Evolutionary conservation across 2,329 filamentous ascomycete genomes (phyloP).

Genomic region (Alternaria sp.): DNA sequence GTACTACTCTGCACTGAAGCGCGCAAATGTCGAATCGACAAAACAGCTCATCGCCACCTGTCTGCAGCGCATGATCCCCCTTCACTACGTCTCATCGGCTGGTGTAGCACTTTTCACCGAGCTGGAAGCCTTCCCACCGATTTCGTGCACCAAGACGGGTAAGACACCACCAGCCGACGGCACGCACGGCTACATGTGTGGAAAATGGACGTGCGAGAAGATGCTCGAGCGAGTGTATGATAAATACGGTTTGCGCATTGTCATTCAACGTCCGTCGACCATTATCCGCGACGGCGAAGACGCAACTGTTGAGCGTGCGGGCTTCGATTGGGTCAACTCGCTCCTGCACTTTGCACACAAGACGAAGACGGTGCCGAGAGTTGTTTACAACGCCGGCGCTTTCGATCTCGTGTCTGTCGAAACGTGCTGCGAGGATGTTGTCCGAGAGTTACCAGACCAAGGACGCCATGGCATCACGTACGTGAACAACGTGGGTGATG

Average conservation of each 20-base stretch:
- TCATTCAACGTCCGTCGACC: constrained; percentile 12
- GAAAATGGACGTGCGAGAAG: constrained; percentile 53
- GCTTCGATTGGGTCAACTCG: constrained; percentile 4
- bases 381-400: neutral
- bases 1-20: constrained; percentile 6
- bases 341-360: constrained; percentile 4
- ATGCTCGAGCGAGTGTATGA: constrained; percentile 40
- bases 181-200: constrained; percentile 48
- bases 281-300: constrained; percentile 10
- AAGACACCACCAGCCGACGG: constrained; percentile 36
- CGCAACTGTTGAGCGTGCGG: neutral
- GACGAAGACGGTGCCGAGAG: neutral
- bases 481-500: neutral
- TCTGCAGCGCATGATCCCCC: neutral
- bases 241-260: neutral
- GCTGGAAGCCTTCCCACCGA: neutral
- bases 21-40: constrained; percentile 12
- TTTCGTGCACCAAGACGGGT: neutral
- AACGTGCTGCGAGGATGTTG: neutral
- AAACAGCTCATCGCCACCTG: constrained; percentile 2
- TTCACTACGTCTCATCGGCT: constrained; percentile 3
- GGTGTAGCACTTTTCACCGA: constrained; percentile 2
- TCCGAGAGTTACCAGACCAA: neutral
- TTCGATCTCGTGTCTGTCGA: constrained; percentile 5
- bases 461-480: neutral